These are phyloP conservation scores for Naganishia sp. DNA, from an alignment of 1,284 basidiomycete genomes.

Conservation along the genomic window DNA sequence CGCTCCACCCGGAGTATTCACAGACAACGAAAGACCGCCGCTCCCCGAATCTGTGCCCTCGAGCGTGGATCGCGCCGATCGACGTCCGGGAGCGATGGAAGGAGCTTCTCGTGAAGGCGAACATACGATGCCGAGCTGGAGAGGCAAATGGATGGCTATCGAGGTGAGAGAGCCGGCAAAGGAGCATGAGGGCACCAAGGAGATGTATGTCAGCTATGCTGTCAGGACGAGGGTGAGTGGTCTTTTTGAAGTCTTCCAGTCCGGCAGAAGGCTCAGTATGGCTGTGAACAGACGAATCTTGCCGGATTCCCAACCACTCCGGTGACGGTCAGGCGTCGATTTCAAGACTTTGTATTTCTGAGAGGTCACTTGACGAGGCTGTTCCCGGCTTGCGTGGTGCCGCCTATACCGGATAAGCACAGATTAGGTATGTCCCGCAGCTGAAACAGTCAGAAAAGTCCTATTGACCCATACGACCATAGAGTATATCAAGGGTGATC, in stretches of 20 bases:
- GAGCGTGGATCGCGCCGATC: conserved; percentile 24
- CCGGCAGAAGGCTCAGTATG: background rate
- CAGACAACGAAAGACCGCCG: conserved; percentile 16
- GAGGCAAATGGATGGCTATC: conserved; percentile 75
- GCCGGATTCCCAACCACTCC: conserved; percentile 63
- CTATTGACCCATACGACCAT: background rate
- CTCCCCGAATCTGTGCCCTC: conserved; percentile 26
- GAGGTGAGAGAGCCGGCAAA: conserved; percentile 89
- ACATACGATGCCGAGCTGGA: conserved; percentile 76
- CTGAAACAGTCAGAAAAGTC: background rate
- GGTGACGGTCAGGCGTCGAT: conserved; percentile 81
- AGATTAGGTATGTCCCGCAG: conserved; percentile 69
- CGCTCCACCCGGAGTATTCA: conserved; percentile 5
- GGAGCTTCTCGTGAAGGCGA: conserved; percentile 28
- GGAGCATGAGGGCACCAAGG: conserved; percentile 93
- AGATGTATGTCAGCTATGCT: conserved; percentile 92
- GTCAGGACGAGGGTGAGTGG: conserved; percentile 78
- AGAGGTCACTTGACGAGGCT: conserved; percentile 83
- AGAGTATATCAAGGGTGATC: conserved; percentile 97
- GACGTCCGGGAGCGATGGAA: conserved; percentile 21
- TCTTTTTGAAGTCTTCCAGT: background rate
- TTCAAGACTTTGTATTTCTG: conserved; percentile 96
- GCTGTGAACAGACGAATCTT: conserved; percentile 45
- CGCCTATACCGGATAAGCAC: conserved; percentile 95
- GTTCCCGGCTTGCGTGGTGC: conserved; percentile 95